A percentile compares a stretch with the other conserved stretches of the same genome.
phyloP scores from a whole-genome alignment of 495 filamentous ascomycete genomes.

The Articulospora tetracladia region DNA sequence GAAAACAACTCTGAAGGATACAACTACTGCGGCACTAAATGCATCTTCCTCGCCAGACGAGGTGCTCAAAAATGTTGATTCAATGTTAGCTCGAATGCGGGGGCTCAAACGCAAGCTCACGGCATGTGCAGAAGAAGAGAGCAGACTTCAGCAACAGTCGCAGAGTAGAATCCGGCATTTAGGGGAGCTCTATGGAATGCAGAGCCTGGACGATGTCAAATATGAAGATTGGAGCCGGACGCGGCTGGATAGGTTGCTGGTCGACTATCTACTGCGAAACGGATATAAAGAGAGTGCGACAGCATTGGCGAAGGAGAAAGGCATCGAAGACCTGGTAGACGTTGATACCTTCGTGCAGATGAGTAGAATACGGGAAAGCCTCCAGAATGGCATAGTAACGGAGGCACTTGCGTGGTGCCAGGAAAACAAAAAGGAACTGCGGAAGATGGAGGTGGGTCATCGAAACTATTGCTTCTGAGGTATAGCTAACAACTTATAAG shows the following conservation, averaged over 20 bases:
- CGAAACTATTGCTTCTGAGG: neutral
- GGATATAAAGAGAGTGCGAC: slow-evolving; percentile 78
- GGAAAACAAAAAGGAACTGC: slow-evolving; percentile 84
- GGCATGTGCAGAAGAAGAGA: slow-evolving; percentile 72
- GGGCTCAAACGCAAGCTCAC: slow-evolving; percentile 84
- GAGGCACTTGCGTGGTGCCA: slow-evolving; percentile 86
- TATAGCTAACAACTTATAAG: too few species aligned
- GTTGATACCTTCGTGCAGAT: slow-evolving; percentile 66
- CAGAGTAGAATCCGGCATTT: slow-evolving; percentile 76
- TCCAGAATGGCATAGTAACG: slow-evolving; percentile 53
- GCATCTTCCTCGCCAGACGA: slow-evolving; percentile 57
- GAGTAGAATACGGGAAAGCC: slow-evolving; percentile 51
- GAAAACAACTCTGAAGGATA: slow-evolving; percentile 63
- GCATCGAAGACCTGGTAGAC: slow-evolving; percentile 7
- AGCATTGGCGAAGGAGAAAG: slow-evolving; percentile 63
- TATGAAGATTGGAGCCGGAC: slow-evolving; percentile 87
- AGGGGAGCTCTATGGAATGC: slow-evolving; percentile 71
- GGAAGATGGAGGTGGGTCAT: slow-evolving; percentile 70
- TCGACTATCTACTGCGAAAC: slow-evolving; percentile 83
- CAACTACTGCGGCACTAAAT: slow-evolving; percentile 61
- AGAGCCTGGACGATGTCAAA: slow-evolving; percentile 82
- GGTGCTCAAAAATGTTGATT: slow-evolving; percentile 72
- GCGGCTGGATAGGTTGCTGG: slow-evolving; percentile 77
- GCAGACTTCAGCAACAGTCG: slow-evolving; percentile 64
- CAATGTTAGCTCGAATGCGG: slow-evolving; percentile 79